A percentile compares a stretch with the other conserved stretches of the same genome.
Evolutionary conservation across 108 stramenopile genomes (phyloP).

Genomic region (Schizochytrium sp.): DNA sequence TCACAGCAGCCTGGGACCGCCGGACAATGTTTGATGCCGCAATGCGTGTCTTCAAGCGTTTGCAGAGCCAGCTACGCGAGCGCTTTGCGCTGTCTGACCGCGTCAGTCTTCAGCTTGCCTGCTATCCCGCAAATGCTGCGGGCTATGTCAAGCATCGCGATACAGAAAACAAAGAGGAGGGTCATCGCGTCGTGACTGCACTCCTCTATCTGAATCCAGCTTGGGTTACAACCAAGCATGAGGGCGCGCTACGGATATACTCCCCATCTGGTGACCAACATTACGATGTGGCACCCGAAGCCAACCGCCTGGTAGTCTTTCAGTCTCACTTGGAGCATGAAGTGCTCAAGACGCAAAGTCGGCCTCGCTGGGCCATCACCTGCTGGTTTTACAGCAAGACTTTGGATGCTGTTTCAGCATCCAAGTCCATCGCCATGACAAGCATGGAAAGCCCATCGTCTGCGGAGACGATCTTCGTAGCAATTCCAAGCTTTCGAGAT

Average conservation of each 20-base stretch:
- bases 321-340: neutral
- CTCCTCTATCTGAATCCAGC: neutral
- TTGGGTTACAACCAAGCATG: neutral
- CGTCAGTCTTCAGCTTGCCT: constrained; percentile 10
- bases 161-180: neutral
- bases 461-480: neutral
- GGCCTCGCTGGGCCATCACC: constrained; percentile 14
- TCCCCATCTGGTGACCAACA: neutral
- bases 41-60: neutral
- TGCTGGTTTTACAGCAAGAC: neutral
- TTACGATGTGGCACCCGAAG: neutral
- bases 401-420: neutral
- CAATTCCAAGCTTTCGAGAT: neutral
- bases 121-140: neutral
- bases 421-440: neutral
- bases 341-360: neutral
- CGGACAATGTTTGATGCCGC: neutral
- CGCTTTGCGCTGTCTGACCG: neutral
- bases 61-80: neutral
- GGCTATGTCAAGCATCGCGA: constrained; percentile 7
- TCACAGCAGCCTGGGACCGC: constrained; percentile 10
- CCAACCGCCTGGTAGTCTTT: neutral
- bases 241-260: neutral
- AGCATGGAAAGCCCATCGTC: neutral
- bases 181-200: neutral